Evolutionary conservation across 2,329 filamentous ascomycete species (phyloP).

Genomic region (Colletotrichum filicis): DNA sequence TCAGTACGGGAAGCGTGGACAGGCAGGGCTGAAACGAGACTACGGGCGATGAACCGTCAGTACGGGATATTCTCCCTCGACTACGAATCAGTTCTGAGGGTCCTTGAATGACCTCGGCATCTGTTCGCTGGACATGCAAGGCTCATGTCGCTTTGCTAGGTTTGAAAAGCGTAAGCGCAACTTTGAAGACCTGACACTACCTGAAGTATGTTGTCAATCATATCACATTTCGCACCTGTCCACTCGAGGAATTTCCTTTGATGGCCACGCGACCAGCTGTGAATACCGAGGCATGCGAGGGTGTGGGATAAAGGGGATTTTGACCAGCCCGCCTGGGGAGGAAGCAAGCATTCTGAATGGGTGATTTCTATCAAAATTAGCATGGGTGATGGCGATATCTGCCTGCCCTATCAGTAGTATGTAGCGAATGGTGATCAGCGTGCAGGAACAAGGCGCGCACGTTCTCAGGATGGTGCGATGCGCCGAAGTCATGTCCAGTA

Average conservation of each 20-base stretch:
- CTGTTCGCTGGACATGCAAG: not conserved
- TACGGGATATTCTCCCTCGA: not conserved
- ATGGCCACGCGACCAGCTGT: slow-evolving; percentile 8
- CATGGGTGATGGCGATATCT: slow-evolving; percentile 30
- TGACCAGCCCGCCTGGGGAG: not conserved
- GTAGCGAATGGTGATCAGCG: not conserved
- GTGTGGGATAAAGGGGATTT: not conserved
- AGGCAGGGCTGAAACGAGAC: slow-evolving; percentile 33
- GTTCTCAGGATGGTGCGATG: slow-evolving; percentile 27
- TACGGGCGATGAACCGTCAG: not conserved
- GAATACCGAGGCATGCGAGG: not conserved
- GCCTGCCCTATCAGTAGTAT: slow-evolving; percentile 13
- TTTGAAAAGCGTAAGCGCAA: not conserved
- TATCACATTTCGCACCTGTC: slow-evolving; percentile 4
- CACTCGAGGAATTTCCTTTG: not conserved
- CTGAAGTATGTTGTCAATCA: not conserved
- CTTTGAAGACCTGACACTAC: not conserved
- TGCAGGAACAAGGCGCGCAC: slow-evolving; percentile 4
- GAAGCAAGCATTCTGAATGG: not conserved
- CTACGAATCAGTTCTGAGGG: not conserved
- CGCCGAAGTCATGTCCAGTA: slow-evolving; percentile 19
- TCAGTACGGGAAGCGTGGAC: slow-evolving; percentile 1
- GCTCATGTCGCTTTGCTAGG: not conserved
- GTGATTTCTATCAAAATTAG: not conserved
- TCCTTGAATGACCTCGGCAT: not conserved